Conservation (phyloP, 129 eudicot genomes). For the Gnaphalium uliginosum region DNA sequence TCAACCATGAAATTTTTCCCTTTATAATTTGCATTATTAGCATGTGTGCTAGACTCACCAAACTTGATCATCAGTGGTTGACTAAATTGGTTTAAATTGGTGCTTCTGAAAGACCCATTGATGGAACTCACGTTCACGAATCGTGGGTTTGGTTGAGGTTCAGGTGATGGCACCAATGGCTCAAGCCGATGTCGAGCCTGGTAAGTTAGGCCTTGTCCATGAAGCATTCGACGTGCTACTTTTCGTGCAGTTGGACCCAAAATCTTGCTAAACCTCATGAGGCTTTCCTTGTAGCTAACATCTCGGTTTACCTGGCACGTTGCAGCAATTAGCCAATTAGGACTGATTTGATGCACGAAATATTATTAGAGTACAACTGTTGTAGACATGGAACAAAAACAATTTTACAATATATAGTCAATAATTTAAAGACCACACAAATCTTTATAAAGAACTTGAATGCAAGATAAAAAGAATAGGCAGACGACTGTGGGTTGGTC, state of each 20-base stretch:
- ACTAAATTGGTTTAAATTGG: constrained; percentile 15
- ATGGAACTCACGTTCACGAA: neutral
- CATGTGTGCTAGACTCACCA: constrained; percentile 6
- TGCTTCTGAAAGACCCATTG: constrained; percentile 13
- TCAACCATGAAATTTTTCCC: constrained; percentile 36
- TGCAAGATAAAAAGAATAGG: no score
- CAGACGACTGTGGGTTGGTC: no score
- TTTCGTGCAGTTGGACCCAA: constrained; percentile 52
- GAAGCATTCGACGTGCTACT: constrained; percentile 41
- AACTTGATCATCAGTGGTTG: constrained; percentile 13
- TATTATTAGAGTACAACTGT: neutral
- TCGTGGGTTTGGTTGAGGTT: neutral
- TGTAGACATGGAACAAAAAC: neutral
- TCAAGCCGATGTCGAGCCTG: constrained; percentile 20
- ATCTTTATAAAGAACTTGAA: no score
- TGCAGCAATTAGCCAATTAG: neutral
- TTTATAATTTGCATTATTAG: constrained; percentile 11
- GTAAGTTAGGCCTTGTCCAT: neutral
- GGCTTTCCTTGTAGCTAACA: constrained; percentile 44
- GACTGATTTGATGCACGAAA: neutral
- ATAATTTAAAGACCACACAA: no score
- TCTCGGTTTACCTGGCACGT: constrained; percentile 29
- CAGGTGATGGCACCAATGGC: neutral
- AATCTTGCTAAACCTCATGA: constrained; percentile 36
- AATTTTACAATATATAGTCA: no score